phyloP scores from a whole-genome alignment of 352 stramenopile genomes.

The Globisporangium radiosum region DNA sequence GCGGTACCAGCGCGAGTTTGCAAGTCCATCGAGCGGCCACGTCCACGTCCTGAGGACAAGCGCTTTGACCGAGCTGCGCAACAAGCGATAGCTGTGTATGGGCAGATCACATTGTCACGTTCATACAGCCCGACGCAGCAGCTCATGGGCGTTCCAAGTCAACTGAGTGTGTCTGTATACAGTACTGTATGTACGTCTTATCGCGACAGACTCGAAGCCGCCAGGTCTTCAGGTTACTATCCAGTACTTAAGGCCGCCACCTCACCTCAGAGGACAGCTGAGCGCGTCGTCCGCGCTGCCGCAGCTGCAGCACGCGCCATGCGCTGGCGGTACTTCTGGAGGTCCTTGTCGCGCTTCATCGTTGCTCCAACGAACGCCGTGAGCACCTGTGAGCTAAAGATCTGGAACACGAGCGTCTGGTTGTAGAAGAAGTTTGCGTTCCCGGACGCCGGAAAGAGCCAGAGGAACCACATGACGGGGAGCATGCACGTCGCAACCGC shows the following conservation, averaged over 20 bases:
- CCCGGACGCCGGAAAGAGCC: constrained; percentile 74
- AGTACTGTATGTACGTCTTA: no score
- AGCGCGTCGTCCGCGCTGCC: not conserved
- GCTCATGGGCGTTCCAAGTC: no score
- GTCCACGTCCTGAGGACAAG: constrained; percentile 17
- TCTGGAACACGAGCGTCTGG: constrained; percentile 82
- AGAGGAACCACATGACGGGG: constrained; percentile 85
- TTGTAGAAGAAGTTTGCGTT: constrained; percentile 91
- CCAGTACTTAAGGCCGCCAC: not conserved
- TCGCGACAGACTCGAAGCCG: no score
- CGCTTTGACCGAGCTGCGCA: no score
- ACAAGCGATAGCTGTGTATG: constrained; percentile 26
- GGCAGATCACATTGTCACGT: no score
- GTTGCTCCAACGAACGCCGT: constrained; percentile 68
- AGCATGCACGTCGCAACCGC: constrained; percentile 67
- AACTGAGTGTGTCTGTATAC: no score
- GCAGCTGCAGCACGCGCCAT: constrained; percentile 3
- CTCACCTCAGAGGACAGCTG: not conserved
- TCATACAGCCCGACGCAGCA: no score
- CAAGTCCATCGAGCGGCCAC: constrained; percentile 23
- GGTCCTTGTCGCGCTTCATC: constrained; percentile 82
- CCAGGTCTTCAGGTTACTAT: no score
- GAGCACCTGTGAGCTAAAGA: constrained; percentile 76
- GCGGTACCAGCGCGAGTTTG: constrained; percentile 42
- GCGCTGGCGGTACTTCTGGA: constrained; percentile 43